Evolutionary conservation across 371 early-diverging fungal species (phyloP), one percentile per base, ranked within the genome.

Genomic region (Mortierella sp.): DNA sequence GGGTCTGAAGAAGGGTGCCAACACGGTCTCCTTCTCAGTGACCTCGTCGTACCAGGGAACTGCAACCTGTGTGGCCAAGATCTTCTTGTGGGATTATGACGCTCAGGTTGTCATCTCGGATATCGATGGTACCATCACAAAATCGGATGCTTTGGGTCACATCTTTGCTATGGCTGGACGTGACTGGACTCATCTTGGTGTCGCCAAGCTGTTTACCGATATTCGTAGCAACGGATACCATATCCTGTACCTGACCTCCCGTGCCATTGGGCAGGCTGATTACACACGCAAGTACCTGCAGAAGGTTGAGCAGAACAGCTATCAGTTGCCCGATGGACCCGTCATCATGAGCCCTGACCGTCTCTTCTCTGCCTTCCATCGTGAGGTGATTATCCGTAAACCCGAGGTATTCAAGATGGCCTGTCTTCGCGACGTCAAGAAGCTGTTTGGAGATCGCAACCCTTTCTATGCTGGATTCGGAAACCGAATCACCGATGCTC

Each of bases 391-490:
- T 80, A 94, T 95, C 85, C 94, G 97, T 38, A 96, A 97, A 72
- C 99, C 99, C 21, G 98, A 99, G 86, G 97, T 98, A 79, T 99
- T 99, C 90, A 99, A 99, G 88, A 99, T 99, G 93, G 96, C 97
- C 1, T 98, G 97, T 88, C 91, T 99, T 42, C 93, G 96, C 50
- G 98, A 98, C 86, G 96, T 99, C 72, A 93, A 96, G 80, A 90
- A 94, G 14, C 89, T 99, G 47, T 99, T 99, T 92, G 95, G 94
- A 28, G 92, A 89, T 54, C 83, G 89, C 19, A 94, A 93, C 79
- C 98, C 99, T 2, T 99, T 99, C 84, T 97, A 97, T 89, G 99
- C 99, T n/a, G 99, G 99, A 0, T 99, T 99, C 88, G 99, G 99
- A 47, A 99, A 99, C 80, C 78, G 90, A 26, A 90, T 90, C 74